These are phyloP conservation scores for Chrysoporthe deuterocubensis DNA, from an alignment of 2,329 filamentous ascomycete species.

Conservation along the genomic window DNA sequence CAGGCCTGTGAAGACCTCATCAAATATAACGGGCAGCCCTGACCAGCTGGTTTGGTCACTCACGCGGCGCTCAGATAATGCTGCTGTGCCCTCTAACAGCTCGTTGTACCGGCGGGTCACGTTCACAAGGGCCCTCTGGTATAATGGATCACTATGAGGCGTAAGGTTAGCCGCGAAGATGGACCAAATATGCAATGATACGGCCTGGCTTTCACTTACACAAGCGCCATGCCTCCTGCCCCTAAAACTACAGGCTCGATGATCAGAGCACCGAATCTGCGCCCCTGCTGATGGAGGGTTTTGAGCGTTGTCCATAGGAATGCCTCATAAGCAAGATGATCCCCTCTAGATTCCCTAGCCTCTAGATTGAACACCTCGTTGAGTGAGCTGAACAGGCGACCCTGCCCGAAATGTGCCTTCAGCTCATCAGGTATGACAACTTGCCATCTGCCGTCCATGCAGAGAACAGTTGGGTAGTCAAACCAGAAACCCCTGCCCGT, in stretches of 20 bases:
- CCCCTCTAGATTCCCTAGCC: slow-evolving; percentile 41
- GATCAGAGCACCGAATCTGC: slow-evolving; percentile 72
- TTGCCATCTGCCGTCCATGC: slow-evolving; percentile 68
- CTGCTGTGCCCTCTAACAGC: slow-evolving; percentile 47
- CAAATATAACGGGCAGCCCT: slow-evolving; percentile 78
- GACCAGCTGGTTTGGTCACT: slow-evolving; percentile 54
- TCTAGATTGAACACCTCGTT: slow-evolving; percentile 39
- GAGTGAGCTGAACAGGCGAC: not conserved
- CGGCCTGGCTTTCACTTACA: slow-evolving; percentile 51
- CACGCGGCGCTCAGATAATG: too few relatives aligned
- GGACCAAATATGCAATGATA: too few relatives aligned
- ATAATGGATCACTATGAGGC: slow-evolving; percentile 70
- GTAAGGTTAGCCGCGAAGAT: too few relatives aligned
- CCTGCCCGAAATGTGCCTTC: slow-evolving; percentile 35
- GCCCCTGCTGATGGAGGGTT: too few relatives aligned
- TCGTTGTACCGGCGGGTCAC: slow-evolving; percentile 64
- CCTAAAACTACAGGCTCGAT: slow-evolving; percentile 82
- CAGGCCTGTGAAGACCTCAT: slow-evolving; percentile 86
- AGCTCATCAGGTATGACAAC: slow-evolving; percentile 60
- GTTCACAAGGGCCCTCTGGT: slow-evolving; percentile 72
- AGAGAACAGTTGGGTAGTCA: slow-evolving; percentile 74
- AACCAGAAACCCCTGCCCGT: slow-evolving; percentile 79
- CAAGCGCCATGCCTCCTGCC: slow-evolving; percentile 82
- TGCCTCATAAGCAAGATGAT: too few relatives aligned
- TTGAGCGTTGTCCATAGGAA: too few relatives aligned